Base-by-base conservation (phyloP, 176 grass and related monocot genomes). In the Musa schizocarpa region DNA sequence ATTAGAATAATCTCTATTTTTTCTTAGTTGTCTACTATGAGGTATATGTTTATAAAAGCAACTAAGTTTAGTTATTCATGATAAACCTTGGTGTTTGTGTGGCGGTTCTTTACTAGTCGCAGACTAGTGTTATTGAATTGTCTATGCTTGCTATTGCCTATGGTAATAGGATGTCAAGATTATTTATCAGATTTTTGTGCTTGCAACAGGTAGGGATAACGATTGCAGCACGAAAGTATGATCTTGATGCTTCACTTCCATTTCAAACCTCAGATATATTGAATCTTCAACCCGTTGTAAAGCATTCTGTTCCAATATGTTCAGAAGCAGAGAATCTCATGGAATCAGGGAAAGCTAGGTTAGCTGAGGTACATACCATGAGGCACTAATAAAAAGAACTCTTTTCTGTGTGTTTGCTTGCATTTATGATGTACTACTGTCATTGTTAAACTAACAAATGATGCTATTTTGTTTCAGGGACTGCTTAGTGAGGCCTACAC, bases 251-350 rank as follows among this genome's bases (percentile, higher is more conserved):
- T 79, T 74, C 86, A 17, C 53, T 80, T 65, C 86, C 91, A 65
- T 99, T 99, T 54, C 82, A 92, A 78, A 26, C 79, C 67, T 94
- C 85, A 50, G 95, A 99, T 86, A 86, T 99, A 81, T 84, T 99
- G 81, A 87, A 94, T 87, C 90, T 99, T 52, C 86, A 99, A 82
- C 88, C 95, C 66, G 56, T 94, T 74, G 85, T 94, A 25, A 99
- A 99, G 73, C 95, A 99, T 72, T 99, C 95, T 2, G 84, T 99
- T 82, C 95, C 91, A n/a, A 70, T 81, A 2, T 99, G 91, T 79
- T 76, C 86, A 43, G 91, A 94, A 77, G 95, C 88, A 59, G 92
- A 81, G 81, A 84, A 89, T 68, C 86, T 99, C 63, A 99, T 99
- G 90, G 95, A 94, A 84, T 86, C 91, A 63, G 95, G 95, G 83